Evolutionary conservation across 2,329 filamentous ascomycete species (phyloP), one percentile per base, ranked within the genome.

Genomic region (Ophiostoma fasciatum): DNA sequence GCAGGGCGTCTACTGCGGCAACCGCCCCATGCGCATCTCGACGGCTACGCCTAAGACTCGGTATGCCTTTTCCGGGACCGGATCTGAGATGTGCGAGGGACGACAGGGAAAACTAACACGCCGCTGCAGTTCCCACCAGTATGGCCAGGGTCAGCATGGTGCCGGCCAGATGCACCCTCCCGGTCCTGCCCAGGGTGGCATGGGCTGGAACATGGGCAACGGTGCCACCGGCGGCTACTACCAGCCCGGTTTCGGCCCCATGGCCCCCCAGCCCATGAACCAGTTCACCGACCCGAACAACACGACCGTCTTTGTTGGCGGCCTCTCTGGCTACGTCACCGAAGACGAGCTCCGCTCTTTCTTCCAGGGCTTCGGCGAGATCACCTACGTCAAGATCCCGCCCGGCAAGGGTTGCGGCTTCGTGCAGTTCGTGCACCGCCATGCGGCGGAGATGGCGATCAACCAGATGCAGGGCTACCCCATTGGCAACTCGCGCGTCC

Each of bases 391-490:
- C 66, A 98, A 98, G 77, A 98, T 98, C 41, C 90, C 90, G 36
- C 88, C 90, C 46, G 90, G 90, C 64, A 98, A 98, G 74, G 90
- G 90, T 49, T 98, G 90, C 54, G 90, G 90, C 40, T 98, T 98
- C 55, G 90, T 98, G 41, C 90, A 98, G 62, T 98, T 98, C 51
- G 90, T 98, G 39, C 90, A 98, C 65, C 85, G 90, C 47, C 90
- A 98, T 53, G 90, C 90, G 36, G 90, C 90, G 12, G 90, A 98
- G 66, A 98, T 98, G 90, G 90, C 90, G 48, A 98, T 98, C 72
- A 98, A 98, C 65, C 90, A 98, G 64, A 98, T 98, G 90, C 90
- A 98, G 63, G 90, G 90, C 42, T 98, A 98, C 58, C 90, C 90
- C 18, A 98, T 98, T 52, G 90, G 90, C 38, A 98, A 98, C 70